These are phyloP conservation scores for Auricularia heimuer DNA, from an alignment of 768 basidiomycete genomes.

Conservation along the genomic window DNA sequence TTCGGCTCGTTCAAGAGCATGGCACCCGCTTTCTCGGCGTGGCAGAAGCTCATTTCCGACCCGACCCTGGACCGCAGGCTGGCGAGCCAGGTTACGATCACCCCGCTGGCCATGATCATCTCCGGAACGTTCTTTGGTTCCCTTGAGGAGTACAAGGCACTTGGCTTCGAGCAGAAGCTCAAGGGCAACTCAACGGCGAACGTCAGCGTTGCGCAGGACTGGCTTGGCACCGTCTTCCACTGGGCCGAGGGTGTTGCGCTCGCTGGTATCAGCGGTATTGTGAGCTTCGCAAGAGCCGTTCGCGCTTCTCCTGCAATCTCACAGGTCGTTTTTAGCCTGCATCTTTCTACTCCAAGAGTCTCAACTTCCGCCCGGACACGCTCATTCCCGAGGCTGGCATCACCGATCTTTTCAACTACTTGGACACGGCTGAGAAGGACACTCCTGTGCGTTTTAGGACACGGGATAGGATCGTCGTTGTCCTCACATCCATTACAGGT, in stretches of 20 bases:
- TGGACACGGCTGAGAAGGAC: conserved; percentile 4
- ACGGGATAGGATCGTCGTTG: neutral
- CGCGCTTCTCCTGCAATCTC: neutral
- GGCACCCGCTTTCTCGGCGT: conserved; percentile 5
- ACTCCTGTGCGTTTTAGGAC: neutral
- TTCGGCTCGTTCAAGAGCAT: neutral
- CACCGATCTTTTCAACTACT: conserved; percentile 5
- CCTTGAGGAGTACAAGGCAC: conserved; percentile 1
- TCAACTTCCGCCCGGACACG: conserved; percentile 3
- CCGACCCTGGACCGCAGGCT: conserved; percentile 5
- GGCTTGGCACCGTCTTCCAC: conserved; percentile 7
- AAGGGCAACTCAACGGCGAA: conserved; percentile 2
- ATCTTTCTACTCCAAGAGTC: conserved; percentile 8
- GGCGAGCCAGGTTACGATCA: conserved; percentile 5
- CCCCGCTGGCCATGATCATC: conserved; percentile 7
- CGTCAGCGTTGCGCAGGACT: conserved; percentile 1
- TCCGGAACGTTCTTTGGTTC: conserved; percentile 7
- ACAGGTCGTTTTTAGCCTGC: neutral
- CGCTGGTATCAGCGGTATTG: conserved; percentile 3
- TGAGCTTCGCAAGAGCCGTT: neutral
- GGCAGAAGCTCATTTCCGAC: conserved; percentile 7
- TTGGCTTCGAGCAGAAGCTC: conserved; percentile 3
- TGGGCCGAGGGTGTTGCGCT: conserved; percentile 8
- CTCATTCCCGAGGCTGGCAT: conserved; percentile 6
- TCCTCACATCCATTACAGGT: neutral